Evolutionary conservation across 75 land plant species (phyloP).

Genomic region (Pinus taeda): DNA sequence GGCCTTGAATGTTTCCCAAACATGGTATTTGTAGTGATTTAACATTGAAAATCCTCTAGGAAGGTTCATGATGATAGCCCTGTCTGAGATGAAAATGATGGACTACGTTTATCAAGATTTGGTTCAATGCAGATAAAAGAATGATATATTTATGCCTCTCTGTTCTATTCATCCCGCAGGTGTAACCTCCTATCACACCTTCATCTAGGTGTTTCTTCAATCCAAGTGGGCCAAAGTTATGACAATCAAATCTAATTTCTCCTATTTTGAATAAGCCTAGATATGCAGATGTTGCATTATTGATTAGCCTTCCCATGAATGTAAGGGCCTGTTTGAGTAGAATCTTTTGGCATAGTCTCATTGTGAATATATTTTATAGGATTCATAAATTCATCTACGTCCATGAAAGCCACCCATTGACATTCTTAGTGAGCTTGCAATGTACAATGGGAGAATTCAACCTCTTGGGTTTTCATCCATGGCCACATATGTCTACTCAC

Average conservation of each 20-base stretch:
- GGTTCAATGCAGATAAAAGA: conserved; percentile 53
- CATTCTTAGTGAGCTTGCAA: conserved; percentile 52
- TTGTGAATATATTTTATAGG: conserved; percentile 14
- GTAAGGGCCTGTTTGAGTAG: conserved; percentile 1
- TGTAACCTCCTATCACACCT: conserved; percentile 79
- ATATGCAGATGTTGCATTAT: conserved; percentile 14
- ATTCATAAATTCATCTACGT: conserved; percentile 85
- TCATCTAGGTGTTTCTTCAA: conserved; percentile 26
- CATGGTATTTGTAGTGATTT: conserved; percentile 95
- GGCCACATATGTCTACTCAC: conserved; percentile 68
- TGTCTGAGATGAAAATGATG: conserved; percentile 74
- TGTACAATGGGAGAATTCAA: conserved; percentile 89
- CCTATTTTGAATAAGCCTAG: conserved; percentile 30
- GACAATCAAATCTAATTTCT: conserved; percentile 53
- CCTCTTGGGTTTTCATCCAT: conserved; percentile 94
- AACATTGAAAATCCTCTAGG: conserved; percentile 42
- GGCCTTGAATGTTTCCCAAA: conserved; percentile 85
- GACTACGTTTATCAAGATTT: conserved; percentile 46
- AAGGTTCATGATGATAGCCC: conserved; percentile 28
- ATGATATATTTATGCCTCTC: conserved; percentile 87
- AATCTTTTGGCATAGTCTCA: conserved; percentile 4
- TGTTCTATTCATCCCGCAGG: conserved; percentile 50
- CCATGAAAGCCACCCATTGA: conserved; percentile 85
- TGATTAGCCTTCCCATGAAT: conserved; percentile 28
- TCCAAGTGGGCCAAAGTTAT: conserved; percentile 82